Base-by-base conservation (phyloP, 169 alveolate species). In the Eimeria necatrix region DNA sequence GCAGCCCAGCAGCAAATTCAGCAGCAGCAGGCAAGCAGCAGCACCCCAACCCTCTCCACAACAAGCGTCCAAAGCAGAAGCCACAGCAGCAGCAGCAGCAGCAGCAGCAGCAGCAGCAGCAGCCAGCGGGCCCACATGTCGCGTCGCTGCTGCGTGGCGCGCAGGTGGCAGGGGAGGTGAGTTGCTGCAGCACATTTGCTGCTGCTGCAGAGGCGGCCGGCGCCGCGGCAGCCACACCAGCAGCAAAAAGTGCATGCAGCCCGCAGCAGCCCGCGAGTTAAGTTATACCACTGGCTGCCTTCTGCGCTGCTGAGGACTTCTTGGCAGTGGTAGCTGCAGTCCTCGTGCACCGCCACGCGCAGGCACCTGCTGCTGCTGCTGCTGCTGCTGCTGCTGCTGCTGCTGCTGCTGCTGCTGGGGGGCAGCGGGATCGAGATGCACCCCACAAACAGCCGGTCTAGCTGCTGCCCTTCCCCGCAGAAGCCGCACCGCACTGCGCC, bases 251-350 rank as follows among this genome's bases (percentile, higher is more conserved):
- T 32, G 46, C 46, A 12, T n/a, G 93, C 74, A 7, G 90, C 92
- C 7, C n/a, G 51, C 41, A 53, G 20, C 16, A 91, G 24, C 16
- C 91, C 95, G 14, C 91, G 64, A 3, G 80, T 24, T 4, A 91
- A 14, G 56, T 91, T 91, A 22, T 10, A 91, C 95, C 95, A 91
- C 56, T 90, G 95, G 22, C 95, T 76, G 32, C 95, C 95, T 52
- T 91, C 95, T 26, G 12, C 59, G 74, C 74, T 68, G 83, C 90
- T 70, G 46, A 74, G 74, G 41, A 91, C 92, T n/a, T 48, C 92
- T 9, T 91, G 95, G 20, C 74, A 48, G 91, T 91, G 80, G 74
- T 91, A 91, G 59, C 93, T 12, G 74, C 95, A 91, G 83, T 76
- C 92, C 20, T 74, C 95, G 74, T 91, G 95, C 48, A 48, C 95